Base-by-base conservation (phyloP, 768 basidiomycete species). In the Tulasnella calospora region DNA sequence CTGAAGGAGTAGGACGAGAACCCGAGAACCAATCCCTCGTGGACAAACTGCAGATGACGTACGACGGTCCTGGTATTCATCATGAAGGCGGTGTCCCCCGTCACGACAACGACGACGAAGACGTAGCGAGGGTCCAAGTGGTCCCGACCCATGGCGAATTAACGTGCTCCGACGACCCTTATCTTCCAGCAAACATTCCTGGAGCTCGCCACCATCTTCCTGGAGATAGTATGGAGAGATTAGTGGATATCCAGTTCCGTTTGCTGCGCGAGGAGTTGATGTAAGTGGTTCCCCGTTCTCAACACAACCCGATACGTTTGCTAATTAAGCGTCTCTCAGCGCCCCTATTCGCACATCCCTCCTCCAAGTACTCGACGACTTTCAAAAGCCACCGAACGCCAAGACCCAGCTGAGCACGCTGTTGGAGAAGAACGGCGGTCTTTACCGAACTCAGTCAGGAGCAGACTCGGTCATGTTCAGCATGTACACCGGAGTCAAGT, bases 181-280 rank as follows among this genome's bases (percentile, higher is more conserved):
- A 88, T 81, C 83, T 94, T 0, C 93, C 93, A 0, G 89, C 87
- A 0, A 90, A 88, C 80, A 82, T 91, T 1, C 87, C 85, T 33
- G 86, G 84, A 2, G 92, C 91, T 0, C 92, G 92, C 0, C 92
- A 92, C 81, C 91, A 88, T 76, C 86, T 87, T 17, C 88, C 88
- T 0, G 79, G 83, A 6, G 86, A 87, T 21, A 89, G 89, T 30
- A 92, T 94, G 88, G 87, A 91, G 78, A 85, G 90, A 8, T 84
- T 91, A 27, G 84, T 93, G 15, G 93, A 94, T 78, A 88, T 91
- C 5, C 92, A 94, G 80, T 94, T 92, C 83, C 89, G 93, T 47
- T 86, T 94, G 0, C 84, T 94, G 47, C 86, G 93, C 46, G 93
- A 93, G 80, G 93, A 94, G 77, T 84, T 92, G n/a, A 91, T 87